Base-by-base conservation (phyloP, 257 asterid genomes). In the Primulina huaijiensis region DNA sequence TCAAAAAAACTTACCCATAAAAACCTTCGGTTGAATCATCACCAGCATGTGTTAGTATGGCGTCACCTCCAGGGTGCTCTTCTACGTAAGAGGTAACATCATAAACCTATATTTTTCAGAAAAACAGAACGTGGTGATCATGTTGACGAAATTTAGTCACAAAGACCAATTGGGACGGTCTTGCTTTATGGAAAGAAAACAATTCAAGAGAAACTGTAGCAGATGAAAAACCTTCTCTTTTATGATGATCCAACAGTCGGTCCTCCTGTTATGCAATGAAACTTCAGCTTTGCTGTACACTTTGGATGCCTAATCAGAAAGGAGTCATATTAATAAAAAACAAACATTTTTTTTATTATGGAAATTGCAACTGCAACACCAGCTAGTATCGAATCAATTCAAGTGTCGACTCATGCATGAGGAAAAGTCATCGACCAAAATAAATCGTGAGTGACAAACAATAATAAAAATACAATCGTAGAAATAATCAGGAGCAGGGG, bases 51-150 rank as follows among this genome's bases (percentile, higher is more conserved):
- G 69, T 80, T 52, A 94, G 82, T 77, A 94, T 94, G 72, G 96
- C 97, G 78, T 94, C 97, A 57, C 99, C 99, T 55, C 99, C 99
- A 5, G 99, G 99, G 75, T 94, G 99, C 75, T 89, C 97, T 81
- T 94, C 99, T 9, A 94, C 96, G 37, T 89, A 94, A 19, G 97
- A 77, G 37, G 97, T 87, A 71, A 94, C 96, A 83, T 94, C 99
- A 43, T 85, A 94, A 37, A 94, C 97, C 99, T 94, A 75, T 7
- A 73, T 70, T 40, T 37, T 52, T 57, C 17, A 67, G 7, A 46
- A 72, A 63, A 55, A 65, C 34, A 69, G 63, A 52, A 67, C 21
- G 50, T 27, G 19, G 53, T 8, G 29, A 12, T 69, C 60, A 59
- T 62, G 59, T 60, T 23, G 60, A 30, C 21, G 19, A 62, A 29